Evolutionary conservation across 495 filamentous ascomycete genomes (phyloP), one percentile per base, ranked within the genome.

Genomic region (Lasiosphaeriaceae sp.): DNA sequence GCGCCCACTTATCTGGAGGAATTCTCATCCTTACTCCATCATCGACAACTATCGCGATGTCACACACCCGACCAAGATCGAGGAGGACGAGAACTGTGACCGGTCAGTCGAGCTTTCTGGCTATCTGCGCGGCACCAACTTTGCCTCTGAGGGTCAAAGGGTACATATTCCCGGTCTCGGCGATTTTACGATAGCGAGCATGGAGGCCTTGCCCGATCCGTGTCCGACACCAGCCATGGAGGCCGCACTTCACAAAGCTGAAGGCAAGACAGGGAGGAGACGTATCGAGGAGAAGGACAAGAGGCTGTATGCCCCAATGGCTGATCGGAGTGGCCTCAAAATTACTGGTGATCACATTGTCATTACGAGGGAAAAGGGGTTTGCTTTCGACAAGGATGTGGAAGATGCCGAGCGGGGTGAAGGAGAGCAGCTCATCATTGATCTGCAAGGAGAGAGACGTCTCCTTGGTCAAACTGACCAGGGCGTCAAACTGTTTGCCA

Each of bases 101-200:
- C 84, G 94, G 26, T 90, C 89, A 1, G 79, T 98, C 37, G 91
- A 90, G 2, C 78, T 98, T 0, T 97, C 96, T 55, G 94, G 95
- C 2, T 98, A 97, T 69, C 77, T 97, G 1, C 80, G 94, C 65
- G 94, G 94, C n/a, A 96, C 92, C 5, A 98, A 97, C 67, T 96
- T 98, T 64, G 83, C 92, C 1, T 83, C 90, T 1, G 79, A 95
- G 54, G 88, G 90, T 11, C 92, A 92, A 48, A 80, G 89, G 68
- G 87, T 97, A 2, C 94, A 98, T 71, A 83, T 98, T 46, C 92
- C 94, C 22, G 94, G 94, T 34, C 84, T 97, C 2, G 94, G 95
- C n/a, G 94, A 98, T 70, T 82, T 94, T 59, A 86, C 84, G 29
- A 87, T 97, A n/a, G 80, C 86, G 3, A 80, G 75, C 35, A 92